Evolutionary conservation across 805 yeast species (phyloP).

Genomic region (Teunomyces kruisii): DNA sequence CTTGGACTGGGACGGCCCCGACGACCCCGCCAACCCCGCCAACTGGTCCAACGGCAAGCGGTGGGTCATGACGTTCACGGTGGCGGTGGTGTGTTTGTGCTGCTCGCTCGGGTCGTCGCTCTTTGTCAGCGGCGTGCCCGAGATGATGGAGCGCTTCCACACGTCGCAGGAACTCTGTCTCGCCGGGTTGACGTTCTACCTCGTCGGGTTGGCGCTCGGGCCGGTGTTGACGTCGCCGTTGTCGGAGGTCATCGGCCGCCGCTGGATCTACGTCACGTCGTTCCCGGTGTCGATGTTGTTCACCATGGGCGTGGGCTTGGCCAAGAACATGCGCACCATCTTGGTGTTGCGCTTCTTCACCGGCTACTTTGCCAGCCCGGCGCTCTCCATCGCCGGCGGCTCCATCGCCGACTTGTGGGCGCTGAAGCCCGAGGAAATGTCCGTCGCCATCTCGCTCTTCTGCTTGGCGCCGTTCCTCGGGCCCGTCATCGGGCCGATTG

Average conservation of each 20-base stretch:
- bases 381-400: slow-evolving; percentile 83
- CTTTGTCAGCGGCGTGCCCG: slow-evolving; percentile 64
- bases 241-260: slow-evolving; percentile 69
- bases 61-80: slow-evolving; percentile 65
- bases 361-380: slow-evolving; percentile 78
- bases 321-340: slow-evolving; percentile 58
- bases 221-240: slow-evolving; percentile 73
- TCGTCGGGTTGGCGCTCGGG: slow-evolving; percentile 69
- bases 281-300: slow-evolving; percentile 69
- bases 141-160: slow-evolving; percentile 47
- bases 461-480: slow-evolving; percentile 80
- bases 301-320: slow-evolving; percentile 71
- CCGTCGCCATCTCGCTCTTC: slow-evolving; percentile 75
- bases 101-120: slow-evolving; percentile 76
- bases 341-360: slow-evolving; percentile 71
- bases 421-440: slow-evolving; percentile 51
- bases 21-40: slow-evolving; percentile 62
- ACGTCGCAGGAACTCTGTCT: slow-evolving; percentile 60
- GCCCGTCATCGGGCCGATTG: slow-evolving; percentile 73
- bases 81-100: slow-evolving; percentile 64
- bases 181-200: slow-evolving; percentile 67
- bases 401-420: slow-evolving; percentile 77
- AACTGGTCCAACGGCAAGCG: slow-evolving; percentile 66
- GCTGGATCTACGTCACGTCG: slow-evolving; percentile 56
- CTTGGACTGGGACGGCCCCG: slow-evolving; percentile 59